Evolutionary conservation across 768 basidiomycete species (phyloP).

Genomic region (Galerina marginata): DNA sequence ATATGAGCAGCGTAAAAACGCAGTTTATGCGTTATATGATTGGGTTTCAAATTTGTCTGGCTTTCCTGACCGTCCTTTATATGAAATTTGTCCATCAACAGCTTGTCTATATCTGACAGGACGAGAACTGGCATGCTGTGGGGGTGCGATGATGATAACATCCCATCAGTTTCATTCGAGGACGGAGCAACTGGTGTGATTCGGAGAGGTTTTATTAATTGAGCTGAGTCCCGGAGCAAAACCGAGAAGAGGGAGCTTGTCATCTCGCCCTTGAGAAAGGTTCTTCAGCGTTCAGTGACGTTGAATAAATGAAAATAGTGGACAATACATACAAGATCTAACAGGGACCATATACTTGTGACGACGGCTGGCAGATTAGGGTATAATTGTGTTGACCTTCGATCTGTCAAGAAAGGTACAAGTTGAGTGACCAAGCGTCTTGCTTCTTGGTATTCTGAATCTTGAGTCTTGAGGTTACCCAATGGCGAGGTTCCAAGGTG

Average conservation of each 20-base stretch:
- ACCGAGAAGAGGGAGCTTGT: conserved; percentile 51
- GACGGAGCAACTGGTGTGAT: conserved; percentile 31
- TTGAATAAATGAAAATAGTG: conserved; percentile 1
- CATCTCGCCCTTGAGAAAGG: conserved; percentile 36
- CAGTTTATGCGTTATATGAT: conserved; percentile 63
- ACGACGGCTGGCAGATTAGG: conserved; percentile 54
- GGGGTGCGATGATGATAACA: conserved; percentile 40
- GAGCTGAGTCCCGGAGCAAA: conserved; percentile 60
- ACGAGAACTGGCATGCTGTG: conserved; percentile 48
- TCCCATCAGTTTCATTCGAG: conserved; percentile 18
- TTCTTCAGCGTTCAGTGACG: conserved; percentile 9
- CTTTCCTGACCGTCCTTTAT: neutral
- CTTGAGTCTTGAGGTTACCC: conserved; percentile 41
- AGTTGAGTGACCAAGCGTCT: conserved; percentile 52
- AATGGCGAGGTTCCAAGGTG: conserved; percentile 66
- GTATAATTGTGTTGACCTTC: conserved; percentile 60
- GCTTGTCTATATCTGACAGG: conserved; percentile 56
- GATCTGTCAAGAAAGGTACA: conserved; percentile 69
- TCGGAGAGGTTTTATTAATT: conserved; percentile 56
- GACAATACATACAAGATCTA: conserved; percentile 52
- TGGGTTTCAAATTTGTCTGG: conserved; percentile 19
- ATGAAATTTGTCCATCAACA: conserved; percentile 39
- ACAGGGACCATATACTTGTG: conserved; percentile 71
- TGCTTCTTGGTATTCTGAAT: conserved; percentile 52
- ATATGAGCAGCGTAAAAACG: conserved; percentile 73